Evolutionary conservation across 2,329 filamentous ascomycete species (phyloP).

Genomic region (Paraconiothyrium sp.): DNA sequence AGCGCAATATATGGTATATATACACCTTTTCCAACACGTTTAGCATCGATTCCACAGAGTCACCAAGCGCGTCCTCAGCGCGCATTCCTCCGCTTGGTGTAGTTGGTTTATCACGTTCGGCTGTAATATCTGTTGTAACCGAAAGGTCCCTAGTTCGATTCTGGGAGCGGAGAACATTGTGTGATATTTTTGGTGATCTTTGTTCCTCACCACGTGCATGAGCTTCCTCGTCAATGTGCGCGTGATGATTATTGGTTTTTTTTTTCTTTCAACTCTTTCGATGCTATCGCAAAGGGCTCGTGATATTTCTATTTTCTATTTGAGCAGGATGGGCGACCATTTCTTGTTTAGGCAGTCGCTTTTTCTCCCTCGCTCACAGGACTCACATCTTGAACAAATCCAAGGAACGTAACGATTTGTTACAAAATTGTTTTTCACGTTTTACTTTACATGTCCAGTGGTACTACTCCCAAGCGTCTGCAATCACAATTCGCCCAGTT

Average conservation of each 20-base stretch:
- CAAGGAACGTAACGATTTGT: no score
- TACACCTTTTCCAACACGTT: background rate
- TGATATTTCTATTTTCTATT: no score
- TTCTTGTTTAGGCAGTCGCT: no score
- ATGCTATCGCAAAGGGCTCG: no score
- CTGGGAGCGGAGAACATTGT: constrained; percentile 15
- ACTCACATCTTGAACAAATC: no score
- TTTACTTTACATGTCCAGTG: background rate
- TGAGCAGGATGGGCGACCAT: no score
- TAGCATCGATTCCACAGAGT: background rate
- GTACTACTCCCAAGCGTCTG: background rate
- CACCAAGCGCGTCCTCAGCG: constrained; percentile 10
- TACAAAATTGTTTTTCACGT: background rate
- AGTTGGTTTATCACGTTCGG: constrained; percentile 25
- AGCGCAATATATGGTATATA: background rate
- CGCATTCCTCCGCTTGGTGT: constrained; percentile 22
- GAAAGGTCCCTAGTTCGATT: constrained; percentile 24
- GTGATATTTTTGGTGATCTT: constrained; percentile 1
- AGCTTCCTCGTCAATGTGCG: background rate
- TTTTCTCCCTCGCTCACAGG: no score
- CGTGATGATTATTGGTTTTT: no score
- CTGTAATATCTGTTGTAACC: constrained; percentile 22
- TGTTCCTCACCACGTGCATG: no score
- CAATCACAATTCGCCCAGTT: background rate
- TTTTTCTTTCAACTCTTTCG: no score